phyloP scores from a whole-genome alignment of 768 basidiomycete species.

The Daedalea quercina region DNA sequence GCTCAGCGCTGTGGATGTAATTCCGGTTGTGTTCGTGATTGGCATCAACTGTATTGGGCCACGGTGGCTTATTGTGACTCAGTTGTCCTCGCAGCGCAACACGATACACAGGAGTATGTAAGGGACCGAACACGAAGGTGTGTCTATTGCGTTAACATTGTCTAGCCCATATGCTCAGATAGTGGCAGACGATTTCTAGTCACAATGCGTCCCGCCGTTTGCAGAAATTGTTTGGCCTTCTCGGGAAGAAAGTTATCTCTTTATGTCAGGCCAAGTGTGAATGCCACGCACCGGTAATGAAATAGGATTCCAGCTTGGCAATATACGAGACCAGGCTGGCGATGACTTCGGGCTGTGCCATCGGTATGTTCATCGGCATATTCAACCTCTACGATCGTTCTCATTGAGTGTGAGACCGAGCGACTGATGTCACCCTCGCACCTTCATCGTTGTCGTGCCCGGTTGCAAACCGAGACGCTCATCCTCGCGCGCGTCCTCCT shows the following conservation, averaged over 20 bases:
- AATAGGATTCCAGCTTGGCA: constrained; percentile 10
- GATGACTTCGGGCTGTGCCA: constrained; percentile 1
- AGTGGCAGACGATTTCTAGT: no score
- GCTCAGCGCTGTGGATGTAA: no score
- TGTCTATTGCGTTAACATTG: no score
- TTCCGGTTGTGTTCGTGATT: no score
- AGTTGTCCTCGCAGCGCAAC: no score
- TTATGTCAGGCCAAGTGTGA: neutral
- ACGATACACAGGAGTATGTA: no score
- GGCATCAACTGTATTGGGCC: no score
- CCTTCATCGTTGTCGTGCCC: constrained; percentile 1
- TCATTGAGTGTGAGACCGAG: no score
- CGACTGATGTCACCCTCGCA: neutral
- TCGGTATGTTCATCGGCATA: neutral
- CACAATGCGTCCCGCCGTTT: neutral
- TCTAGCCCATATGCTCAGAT: no score
- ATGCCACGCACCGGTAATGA: constrained; percentile 6
- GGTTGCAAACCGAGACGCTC: neutral
- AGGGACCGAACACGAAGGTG: no score
- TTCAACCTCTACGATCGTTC: neutral
- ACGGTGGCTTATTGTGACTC: no score
- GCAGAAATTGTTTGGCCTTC: neutral
- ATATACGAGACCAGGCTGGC: constrained; percentile 8
- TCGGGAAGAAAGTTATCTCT: neutral
- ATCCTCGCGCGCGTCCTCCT: neutral